Evolutionary conservation across 441 rosid species (phyloP).

Genomic region (Eruca vesicaria): DNA sequence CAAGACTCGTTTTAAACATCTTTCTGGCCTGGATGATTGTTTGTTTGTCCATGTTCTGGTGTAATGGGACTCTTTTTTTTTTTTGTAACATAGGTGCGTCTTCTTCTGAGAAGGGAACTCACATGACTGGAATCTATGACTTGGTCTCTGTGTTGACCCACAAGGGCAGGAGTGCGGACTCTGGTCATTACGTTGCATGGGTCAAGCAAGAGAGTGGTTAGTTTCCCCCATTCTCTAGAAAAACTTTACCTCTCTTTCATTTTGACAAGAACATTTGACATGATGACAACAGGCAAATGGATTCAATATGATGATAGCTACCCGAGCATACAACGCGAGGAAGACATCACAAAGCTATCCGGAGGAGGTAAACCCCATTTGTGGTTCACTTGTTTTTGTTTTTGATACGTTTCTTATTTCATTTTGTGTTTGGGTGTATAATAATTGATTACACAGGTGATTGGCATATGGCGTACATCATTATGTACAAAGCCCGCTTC

Average conservation of each 20-base stretch:
- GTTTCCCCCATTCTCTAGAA: conserved; percentile 23
- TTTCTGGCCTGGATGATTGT: conserved; percentile 2
- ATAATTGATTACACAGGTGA: conserved; percentile 42
- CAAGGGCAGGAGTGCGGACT: conserved; percentile 98
- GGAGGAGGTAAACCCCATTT: conserved; percentile 60
- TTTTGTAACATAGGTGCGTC: conserved; percentile 35
- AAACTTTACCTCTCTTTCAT: not conserved
- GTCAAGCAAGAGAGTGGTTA: conserved; percentile 94
- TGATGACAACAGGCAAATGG: conserved; percentile 81
- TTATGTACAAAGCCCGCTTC: conserved; percentile 88
- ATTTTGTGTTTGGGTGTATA: not conserved
- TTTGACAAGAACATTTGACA: not conserved
- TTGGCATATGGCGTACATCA: conserved; percentile 99
- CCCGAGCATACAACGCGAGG: conserved; percentile 85
- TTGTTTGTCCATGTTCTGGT: not conserved
- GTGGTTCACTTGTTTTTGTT: not conserved
- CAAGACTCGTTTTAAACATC: not conserved
- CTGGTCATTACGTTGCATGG: conserved; percentile 97
- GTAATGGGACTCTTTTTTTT: not conserved
- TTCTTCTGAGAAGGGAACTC: conserved; percentile 32
- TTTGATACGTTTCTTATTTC: not conserved
- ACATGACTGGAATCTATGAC: conserved; percentile 86
- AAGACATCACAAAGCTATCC: conserved; percentile 86
- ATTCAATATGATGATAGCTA: conserved; percentile 79
- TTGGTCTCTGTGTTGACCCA: conserved; percentile 89